Evolutionary conservation across 805 yeast species (phyloP), one percentile per base, ranked within the genome.

Genomic region (Saccharomycopsis malanga): DNA sequence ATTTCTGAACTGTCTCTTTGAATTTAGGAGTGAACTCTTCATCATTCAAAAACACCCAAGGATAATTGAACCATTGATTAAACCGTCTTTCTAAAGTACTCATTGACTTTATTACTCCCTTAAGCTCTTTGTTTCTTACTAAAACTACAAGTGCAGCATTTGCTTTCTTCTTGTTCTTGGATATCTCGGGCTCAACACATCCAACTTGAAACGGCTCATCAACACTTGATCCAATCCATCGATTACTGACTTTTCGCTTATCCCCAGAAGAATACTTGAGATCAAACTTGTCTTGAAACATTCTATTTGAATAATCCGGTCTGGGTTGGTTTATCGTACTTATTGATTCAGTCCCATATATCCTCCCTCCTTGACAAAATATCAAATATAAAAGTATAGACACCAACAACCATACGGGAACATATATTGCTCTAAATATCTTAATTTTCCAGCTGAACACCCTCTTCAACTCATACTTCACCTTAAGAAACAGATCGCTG

Each of bases 21-120:
- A 93, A 93, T 17, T 78, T 74, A 1, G 74, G 74, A 20, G 72
- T 69, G 57, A 91, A 89, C 15, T 77, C 79, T 49, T 76, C 88
- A 62, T 91, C 87, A 60, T 89, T 91, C 17, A 93, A 63, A 56
- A 93, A 87, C 1, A 87, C 82, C 81, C 95, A 93, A 0, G 96
- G 97, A 61, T 93, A 93, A 55, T 83, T 76, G 63, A 73, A 93
- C 95, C 96, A 87, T 57, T 89, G 89, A 61, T 91, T 91, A 67
- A 89, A 91, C 61, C 83, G 95, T 22, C 86, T 70, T 61, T 91
- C 98, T 46, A 93, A 59, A 2, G 89, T 79, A 25, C 68, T 64
- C 73, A 91, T 79, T 2, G 93, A 80, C 47, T 73, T 69, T 1
- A 84, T 58, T 1, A 87, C 95, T n/a, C 85, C 94, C 2, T 77